These are phyloP conservation scores for Podospora pseudopauciseta DNA, from an alignment of 495 filamentous ascomycete species.

Conservation along the genomic window DNA sequence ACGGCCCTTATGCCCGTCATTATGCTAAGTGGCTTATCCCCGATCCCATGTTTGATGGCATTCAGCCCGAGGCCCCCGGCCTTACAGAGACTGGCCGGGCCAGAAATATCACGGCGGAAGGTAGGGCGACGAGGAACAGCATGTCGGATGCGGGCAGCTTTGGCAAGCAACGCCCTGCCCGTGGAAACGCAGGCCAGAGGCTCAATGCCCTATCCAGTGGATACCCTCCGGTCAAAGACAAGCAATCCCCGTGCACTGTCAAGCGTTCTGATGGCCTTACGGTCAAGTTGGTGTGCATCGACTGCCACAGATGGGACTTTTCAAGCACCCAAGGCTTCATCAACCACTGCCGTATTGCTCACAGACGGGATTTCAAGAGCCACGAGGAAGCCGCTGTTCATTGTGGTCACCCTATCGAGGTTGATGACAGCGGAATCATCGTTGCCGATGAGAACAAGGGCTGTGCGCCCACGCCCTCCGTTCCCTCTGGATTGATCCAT, in stretches of 20 bases:
- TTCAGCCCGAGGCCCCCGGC: conserved; percentile 38
- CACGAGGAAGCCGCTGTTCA: conserved; percentile 92
- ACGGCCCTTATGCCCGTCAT: conserved; percentile 90
- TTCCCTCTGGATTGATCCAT: conserved; percentile 57
- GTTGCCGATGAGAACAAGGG: conserved; percentile 52
- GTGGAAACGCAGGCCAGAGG: conserved; percentile 57
- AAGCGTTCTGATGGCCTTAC: conserved; percentile 53
- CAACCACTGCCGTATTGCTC: conserved; percentile 95
- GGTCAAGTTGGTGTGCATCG: conserved; percentile 80
- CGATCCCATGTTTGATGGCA: conserved; percentile 80
- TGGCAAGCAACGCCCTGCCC: conserved; percentile 58
- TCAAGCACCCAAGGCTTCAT: conserved; percentile 96
- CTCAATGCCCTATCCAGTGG: conserved; percentile 70
- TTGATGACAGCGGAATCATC: conserved; percentile 56
- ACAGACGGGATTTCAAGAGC: conserved; percentile 84
- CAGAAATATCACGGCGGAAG: conserved; percentile 50
- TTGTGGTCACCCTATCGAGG: conserved; percentile 77
- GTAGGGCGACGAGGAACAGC: conserved; percentile 71
- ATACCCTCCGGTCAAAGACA: conserved; percentile 66
- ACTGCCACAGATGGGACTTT: conserved; percentile 86
- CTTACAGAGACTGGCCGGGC: conserved; percentile 37
- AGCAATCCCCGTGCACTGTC: conserved; percentile 50
- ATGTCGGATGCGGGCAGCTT: conserved; percentile 53
- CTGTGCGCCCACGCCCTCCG: conserved; percentile 12
- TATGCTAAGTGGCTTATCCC: conserved; percentile 92